Evolutionary conservation across 2,329 filamentous ascomycete species (phyloP).

Genomic region (Trichoderma sp.): DNA sequence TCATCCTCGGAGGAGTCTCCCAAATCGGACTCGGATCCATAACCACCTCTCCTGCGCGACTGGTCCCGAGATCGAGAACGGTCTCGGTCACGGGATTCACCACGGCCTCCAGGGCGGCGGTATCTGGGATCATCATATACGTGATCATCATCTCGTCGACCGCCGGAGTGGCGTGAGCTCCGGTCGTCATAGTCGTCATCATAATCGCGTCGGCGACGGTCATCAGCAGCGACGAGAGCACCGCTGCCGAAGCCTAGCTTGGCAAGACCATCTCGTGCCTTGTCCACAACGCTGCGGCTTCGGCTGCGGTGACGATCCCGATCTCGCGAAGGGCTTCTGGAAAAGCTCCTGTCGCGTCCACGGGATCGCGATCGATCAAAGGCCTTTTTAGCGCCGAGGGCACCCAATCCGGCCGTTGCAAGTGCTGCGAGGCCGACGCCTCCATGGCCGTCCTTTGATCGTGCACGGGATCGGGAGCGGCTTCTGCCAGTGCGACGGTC

Average conservation of each 20-base stretch:
- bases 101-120: conserved; percentile 38
- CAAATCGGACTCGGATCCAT: conserved; percentile 53
- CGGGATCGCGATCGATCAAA: conserved; percentile 51
- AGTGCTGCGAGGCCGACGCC: conserved; percentile 58
- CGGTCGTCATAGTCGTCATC: conserved; percentile 45
- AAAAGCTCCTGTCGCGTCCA: conserved; percentile 44
- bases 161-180: conserved; percentile 39
- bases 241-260: conserved; percentile 58
- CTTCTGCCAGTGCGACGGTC: conserved; percentile 60
- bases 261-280: conserved; percentile 58
- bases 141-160: conserved; percentile 38
- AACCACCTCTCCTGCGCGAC: conserved; percentile 38
- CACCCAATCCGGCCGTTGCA: conserved; percentile 60
- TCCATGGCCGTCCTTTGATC: conserved; percentile 49
- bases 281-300: conserved; percentile 64
- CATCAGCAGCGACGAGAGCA: conserved; percentile 37
- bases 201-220: conserved; percentile 40
- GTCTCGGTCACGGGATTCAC: conserved; percentile 38
- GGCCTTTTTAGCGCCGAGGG: conserved; percentile 60
- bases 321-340: conserved; percentile 43
- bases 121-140: conserved; percentile 47
- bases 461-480: conserved; percentile 64
- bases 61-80: conserved; percentile 18
- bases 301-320: conserved; percentile 51
- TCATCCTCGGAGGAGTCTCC: conserved; percentile 58